Evolutionary conservation across 2,329 filamentous ascomycete genomes (phyloP).

Genomic region (Talaromyces sp.): DNA sequence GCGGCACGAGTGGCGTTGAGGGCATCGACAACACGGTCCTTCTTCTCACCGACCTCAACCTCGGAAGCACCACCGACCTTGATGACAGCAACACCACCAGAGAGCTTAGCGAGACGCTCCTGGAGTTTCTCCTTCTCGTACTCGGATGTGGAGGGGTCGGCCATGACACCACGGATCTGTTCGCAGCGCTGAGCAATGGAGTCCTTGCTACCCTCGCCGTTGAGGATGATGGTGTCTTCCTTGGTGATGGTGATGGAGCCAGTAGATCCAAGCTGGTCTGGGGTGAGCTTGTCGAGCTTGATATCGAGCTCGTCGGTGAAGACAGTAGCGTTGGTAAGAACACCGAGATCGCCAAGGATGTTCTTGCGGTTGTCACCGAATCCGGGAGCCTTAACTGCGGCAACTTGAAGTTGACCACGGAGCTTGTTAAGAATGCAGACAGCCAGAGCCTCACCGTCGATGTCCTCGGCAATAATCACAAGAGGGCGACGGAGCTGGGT

Average conservation of each 20-base stretch:
- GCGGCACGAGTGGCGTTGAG: slow-evolving; percentile 96
- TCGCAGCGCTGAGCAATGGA: slow-evolving; percentile 90
- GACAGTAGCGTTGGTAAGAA: slow-evolving; percentile 94
- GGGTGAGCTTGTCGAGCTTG: slow-evolving; percentile 97
- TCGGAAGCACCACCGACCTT: slow-evolving; percentile 97
- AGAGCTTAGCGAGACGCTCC: slow-evolving; percentile 98
- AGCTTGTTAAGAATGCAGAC: slow-evolving; percentile 99
- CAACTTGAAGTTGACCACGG: slow-evolving; percentile 97
- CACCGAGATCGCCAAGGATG: slow-evolving; percentile 92
- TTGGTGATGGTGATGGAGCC: slow-evolving; percentile 99
- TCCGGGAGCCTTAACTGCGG: slow-evolving; percentile 96
- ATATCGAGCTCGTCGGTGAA: slow-evolving; percentile 98
- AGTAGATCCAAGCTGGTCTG: slow-evolving; percentile 93
- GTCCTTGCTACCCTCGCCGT: slow-evolving; percentile 95
- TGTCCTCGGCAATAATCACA: slow-evolving; percentile 98
- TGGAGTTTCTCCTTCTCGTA: slow-evolving; percentile 99
- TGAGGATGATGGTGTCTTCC: slow-evolving; percentile 98
- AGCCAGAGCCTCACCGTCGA: slow-evolving; percentile 95
- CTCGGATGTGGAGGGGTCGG: slow-evolving; percentile 88
- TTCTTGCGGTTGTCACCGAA: slow-evolving; percentile 99
- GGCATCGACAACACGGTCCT: slow-evolving; percentile 98
- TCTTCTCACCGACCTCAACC: slow-evolving; percentile 99
- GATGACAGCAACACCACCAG: slow-evolving; percentile 97
- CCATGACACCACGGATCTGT: slow-evolving; percentile 97
- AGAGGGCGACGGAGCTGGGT: slow-evolving; percentile 92